Base-by-base conservation (phyloP, 2,329 filamentous ascomycete species). In the Penicillium sp. region DNA sequence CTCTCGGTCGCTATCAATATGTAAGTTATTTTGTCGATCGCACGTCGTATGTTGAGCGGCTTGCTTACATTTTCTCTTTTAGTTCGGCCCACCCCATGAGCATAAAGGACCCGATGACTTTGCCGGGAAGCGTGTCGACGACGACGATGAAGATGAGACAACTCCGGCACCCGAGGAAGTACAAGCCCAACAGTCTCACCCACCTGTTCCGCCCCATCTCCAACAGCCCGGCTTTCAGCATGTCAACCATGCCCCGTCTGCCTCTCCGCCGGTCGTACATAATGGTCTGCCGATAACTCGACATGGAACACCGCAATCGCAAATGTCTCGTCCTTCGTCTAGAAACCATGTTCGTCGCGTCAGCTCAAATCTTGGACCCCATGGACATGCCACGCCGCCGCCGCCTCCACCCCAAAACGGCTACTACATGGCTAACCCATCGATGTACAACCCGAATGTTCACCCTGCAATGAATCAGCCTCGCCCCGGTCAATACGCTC, bases 31-130 rank as follows among this genome's bases (percentile, higher is more conserved):
- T 33, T 54, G 16, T 51, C 44, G 24, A 53, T 59, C 35, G 19
- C 49, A 14, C 19, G 24, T 27, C 19, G 33, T n/a, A 27, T 6
- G n/a, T 24, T 19, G 49, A 37, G 27, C 16, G 10, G 5, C 36
- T 39, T 14, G 36, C 50, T 44, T 35, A 54, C 16, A 27, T 24
- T 27, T 37, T 44, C 13, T 27, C 7, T 24, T 54, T 35, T 44
- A 97, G 92, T 96, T 96, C 81, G 92, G 92, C 69, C 89, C 87
- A 59, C 89, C 93, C 46, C 96, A 95, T 77, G 95, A 99, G 77
- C 94, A 98, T 79, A 99, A 98, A 79, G 94, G 94, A 2, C 95
- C 95, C 0, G 84, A 85, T 55, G 95, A 99, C 77, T 99, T 96
- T 78, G 90, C 89, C 71, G 92, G 92, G 65, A 89, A 89, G 76